Evolutionary conservation across 2,329 filamentous ascomycete species (phyloP).

Genomic region (Aspergillus quadricinctus): DNA sequence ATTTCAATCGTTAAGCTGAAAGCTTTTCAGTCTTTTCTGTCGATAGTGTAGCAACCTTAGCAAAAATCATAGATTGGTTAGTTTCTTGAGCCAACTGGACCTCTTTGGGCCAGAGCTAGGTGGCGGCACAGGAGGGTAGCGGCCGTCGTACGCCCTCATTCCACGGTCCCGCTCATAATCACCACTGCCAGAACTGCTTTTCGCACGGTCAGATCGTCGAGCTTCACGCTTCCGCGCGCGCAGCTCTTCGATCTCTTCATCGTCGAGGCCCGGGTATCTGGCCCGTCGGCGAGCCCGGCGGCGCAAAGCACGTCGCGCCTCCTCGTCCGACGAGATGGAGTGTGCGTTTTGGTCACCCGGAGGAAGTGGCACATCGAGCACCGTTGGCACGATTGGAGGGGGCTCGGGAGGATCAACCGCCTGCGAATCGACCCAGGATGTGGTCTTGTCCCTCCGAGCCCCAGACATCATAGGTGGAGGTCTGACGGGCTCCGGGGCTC

Average conservation of each 20-base stretch:
- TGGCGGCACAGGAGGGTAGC: conserved; percentile 17
- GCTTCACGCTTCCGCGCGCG: conserved; percentile 30
- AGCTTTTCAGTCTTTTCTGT: conserved; percentile 1
- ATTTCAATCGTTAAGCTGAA: conserved; percentile 8
- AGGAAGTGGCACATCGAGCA: conserved; percentile 39
- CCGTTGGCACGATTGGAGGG: conserved; percentile 43
- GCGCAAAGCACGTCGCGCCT: conserved; percentile 35
- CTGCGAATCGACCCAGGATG: conserved; percentile 48
- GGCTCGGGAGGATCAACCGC: conserved; percentile 45
- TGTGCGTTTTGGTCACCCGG: conserved; percentile 27
- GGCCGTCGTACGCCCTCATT: conserved; percentile 25
- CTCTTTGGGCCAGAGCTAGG: conserved; percentile 30
- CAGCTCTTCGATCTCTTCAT: conserved; percentile 38
- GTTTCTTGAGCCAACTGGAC: conserved; percentile 42
- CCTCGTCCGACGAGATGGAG: conserved; percentile 42
- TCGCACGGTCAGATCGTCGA: conserved; percentile 28
- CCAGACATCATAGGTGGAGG: conserved; percentile 30
- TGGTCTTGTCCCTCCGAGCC: conserved; percentile 45
- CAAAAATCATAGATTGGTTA: conserved; percentile 31
- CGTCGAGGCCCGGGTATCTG: conserved; percentile 36
- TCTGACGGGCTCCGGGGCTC: conserved; percentile 20
- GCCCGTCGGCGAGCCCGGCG: conserved; percentile 37
- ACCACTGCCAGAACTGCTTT: conserved; percentile 39
- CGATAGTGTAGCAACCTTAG: background rate
- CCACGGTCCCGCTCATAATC: conserved; percentile 37